Conservation (phyloP, 2,329 filamentous ascomycete species). For the Xylaria sp. region DNA sequence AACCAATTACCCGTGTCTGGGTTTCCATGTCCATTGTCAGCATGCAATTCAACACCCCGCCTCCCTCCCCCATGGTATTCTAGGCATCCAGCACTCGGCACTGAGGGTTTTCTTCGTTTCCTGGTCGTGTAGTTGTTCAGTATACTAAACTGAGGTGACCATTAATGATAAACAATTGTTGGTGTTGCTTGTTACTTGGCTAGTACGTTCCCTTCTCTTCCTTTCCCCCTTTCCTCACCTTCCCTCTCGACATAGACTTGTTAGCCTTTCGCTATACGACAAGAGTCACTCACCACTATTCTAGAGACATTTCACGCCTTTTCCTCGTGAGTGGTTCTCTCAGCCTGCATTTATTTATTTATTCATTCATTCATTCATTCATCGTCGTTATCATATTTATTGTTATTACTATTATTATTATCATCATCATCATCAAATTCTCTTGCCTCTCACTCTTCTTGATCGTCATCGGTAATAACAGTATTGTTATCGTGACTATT, state of each 20-base stretch:
- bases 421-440: too few species aligned
- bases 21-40: conserved; percentile 11
- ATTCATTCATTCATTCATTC: too few species aligned
- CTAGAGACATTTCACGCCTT: not conserved
- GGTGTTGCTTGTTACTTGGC: conserved; percentile 5
- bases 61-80: conserved; percentile 4
- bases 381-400: too few species aligned
- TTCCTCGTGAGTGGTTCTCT: not conserved
- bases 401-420: too few species aligned
- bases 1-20: not conserved
- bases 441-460: not conserved
- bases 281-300: not conserved
- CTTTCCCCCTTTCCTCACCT: not conserved
- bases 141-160: conserved; percentile 3
- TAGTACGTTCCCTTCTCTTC: not conserved
- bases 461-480: not conserved
- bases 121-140: conserved; percentile 1
- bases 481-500: not conserved
- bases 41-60: conserved; percentile 7
- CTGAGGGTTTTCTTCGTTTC: not conserved
- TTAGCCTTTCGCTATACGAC: not conserved
- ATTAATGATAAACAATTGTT: not conserved
- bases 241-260: not conserved
- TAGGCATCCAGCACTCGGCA: not conserved
- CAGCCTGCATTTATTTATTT: not conserved